phyloP scores from a whole-genome alignment of 1,284 basidiomycete genomes.

The Earliella scabrosa region DNA sequence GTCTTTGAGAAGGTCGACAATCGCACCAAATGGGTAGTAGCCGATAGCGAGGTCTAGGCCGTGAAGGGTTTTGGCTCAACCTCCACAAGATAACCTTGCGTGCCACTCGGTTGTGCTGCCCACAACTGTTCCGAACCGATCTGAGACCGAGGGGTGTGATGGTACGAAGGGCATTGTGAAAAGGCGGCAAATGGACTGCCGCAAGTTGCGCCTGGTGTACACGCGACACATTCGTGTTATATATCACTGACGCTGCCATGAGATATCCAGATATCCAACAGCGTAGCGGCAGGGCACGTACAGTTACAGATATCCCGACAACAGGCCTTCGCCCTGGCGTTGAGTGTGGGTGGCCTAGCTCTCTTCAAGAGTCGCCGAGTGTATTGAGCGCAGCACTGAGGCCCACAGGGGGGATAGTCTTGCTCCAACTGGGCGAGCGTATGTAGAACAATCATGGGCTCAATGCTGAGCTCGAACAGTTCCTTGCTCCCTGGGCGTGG shows the following conservation, averaged over 20 bases:
- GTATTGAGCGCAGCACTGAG: no score
- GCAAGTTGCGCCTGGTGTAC: background rate
- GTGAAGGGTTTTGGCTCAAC: slow-evolving; percentile 8
- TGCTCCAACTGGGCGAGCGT: no score
- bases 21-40: background rate
- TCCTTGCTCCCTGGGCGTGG: no score
- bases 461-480: no score
- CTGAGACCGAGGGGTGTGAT: background rate
- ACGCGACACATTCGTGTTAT: slow-evolving; percentile 2
- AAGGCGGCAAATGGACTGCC: background rate
- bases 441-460: no score
- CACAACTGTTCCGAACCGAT: background rate
- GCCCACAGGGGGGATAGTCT: no score
- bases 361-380: no score
- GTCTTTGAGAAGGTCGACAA: slow-evolving; percentile 7
- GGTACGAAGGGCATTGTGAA: background rate
- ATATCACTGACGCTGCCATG: background rate
- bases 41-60: slow-evolving; percentile 8
- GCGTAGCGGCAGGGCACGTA: background rate
- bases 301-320: background rate
- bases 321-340: slow-evolving; percentile 2
- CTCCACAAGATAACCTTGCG: background rate
- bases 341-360: no score
- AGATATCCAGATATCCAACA: background rate
- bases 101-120: background rate